Evolutionary conservation across 2,329 filamentous ascomycete species (phyloP).

Genomic region (Colletotrichum sp.): DNA sequence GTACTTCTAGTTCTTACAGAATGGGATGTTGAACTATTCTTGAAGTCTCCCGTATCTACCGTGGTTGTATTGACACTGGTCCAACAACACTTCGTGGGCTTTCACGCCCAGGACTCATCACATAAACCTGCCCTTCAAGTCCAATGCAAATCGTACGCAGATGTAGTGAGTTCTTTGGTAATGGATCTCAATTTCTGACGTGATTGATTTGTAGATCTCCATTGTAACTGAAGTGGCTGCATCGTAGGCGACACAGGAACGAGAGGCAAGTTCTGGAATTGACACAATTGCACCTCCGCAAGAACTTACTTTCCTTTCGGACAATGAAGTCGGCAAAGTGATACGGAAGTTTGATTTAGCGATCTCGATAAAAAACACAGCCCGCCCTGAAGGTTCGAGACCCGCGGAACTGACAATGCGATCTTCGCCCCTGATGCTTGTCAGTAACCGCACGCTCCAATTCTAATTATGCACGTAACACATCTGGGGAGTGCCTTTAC

Average conservation of each 20-base stretch:
- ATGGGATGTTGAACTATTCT: neutral
- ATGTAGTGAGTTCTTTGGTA: too few relatives aligned
- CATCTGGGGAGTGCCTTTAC: neutral
- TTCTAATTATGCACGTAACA: neutral
- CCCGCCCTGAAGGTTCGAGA: neutral
- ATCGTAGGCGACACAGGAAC: too few relatives aligned
- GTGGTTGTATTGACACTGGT: neutral
- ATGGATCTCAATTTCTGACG: too few relatives aligned
- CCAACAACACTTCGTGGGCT: rapidly evolving
- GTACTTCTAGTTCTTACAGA: rapidly evolving
- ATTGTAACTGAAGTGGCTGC: too few relatives aligned
- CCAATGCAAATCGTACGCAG: too few relatives aligned
- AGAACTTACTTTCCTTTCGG: neutral
- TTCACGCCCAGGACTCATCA: too few relatives aligned
- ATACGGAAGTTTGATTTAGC: neutral
- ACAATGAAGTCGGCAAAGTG: neutral
- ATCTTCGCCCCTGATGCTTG: neutral
- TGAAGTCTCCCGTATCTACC: rapidly evolving
- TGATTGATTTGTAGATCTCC: too few relatives aligned
- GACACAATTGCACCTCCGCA: neutral
- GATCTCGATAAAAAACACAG: neutral
- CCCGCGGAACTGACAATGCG: neutral
- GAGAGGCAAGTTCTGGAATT: too few relatives aligned
- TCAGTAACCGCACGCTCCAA: neutral
- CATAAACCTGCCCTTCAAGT: too few relatives aligned